Evolutionary conservation across 306 rosid genomes (phyloP), one percentile per base, ranked within the genome.

Genomic region (Sicyos baderoa): DNA sequence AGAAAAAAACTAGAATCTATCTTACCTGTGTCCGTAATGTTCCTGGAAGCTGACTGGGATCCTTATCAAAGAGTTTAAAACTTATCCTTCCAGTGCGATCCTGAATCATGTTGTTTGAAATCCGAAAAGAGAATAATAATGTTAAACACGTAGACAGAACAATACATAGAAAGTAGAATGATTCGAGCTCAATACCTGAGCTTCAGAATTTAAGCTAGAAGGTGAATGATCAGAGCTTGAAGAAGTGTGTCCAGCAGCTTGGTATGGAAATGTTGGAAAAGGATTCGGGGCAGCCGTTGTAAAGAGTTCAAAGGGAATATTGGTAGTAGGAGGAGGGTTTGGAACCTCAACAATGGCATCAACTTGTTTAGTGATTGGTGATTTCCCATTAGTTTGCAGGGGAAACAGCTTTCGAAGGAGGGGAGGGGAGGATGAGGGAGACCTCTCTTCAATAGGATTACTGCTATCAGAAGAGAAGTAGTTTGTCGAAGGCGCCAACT

Each of bases 381-480:
- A 68, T 72, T 78, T 81, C 76, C 78, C 81, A 5, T 82, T 80
- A 72, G 81, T 78, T 69, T 78, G 89, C 84, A 84, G 70, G 11
- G 91, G 87, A 77, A 91, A 87, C 73, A 84, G 85, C 79, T 76
- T 86, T 52, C 82, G 88, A 77, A 81, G 80, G 45, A 84, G 78
- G 9, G 91, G 85, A 72, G 89, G 91, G 57, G 97, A 88, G 52
- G 89, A 82, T 4, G 96, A 88, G 3, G 91, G 97, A 17, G 96
- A 88, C 78, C 87, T 79, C 74, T 86, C 93, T 18, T 88, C 96
- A 6, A 79, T 78, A 29, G 94, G 96, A 77, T 88, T 85, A 79
- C 96, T 91, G 77, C 96, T 88, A 76, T 88, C 97, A 9, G 97
- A 91, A 1, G 97, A 91, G 83, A 87, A 80, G 79, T 91, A 88